Base-by-base conservation (phyloP, 2,329 filamentous ascomycete species). In the Neurospora sp. region DNA sequence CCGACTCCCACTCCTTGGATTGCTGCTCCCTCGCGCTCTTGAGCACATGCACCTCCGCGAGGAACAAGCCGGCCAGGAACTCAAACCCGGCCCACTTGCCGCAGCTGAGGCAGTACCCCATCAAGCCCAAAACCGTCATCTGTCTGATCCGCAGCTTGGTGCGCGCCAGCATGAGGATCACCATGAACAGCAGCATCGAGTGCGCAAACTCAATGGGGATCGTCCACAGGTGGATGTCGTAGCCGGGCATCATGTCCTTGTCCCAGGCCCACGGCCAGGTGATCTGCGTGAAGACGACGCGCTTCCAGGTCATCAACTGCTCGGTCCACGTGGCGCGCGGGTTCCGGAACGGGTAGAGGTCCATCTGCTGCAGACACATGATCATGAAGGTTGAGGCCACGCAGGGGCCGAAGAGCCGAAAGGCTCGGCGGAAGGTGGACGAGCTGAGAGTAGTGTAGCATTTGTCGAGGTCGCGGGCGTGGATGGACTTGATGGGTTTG, bases 211-310 rank as follows among this genome's bases (percentile, higher is more conserved):
- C 83, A 69, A 83, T 79, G 0, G 83, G 81, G 19, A 85, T 83
- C 1, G 83, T 84, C 83, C 83, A 85, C 17, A 84, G 77, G 68
- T 84, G 82, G 8, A 81, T 75, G 70, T 83, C 81, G 71, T 83
- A 84, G 6, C 73, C 75, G 6, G 78, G 79, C 28, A 75, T 75
- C 67, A 81, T 69, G 68, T 79, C 76, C 2, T 66, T 67, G 41
- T 81, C 78, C 78, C 78, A 80, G 3, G 74, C 74, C 78, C 79
- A 80, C 15, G 78, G 77, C 77, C 79, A 80, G 23, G 76, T 75
- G 65, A 80, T 77, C 71, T 75, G 74, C 68, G 77, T 77, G 68
- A 80, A 78, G 8, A 78, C 73, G 39, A 76, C 75, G 52, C 73
- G 70, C 39, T 73, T 70, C 77, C 79, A 80, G 46, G 74, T 71